Conservation (phyloP, 1,284 basidiomycete genomes). For the Porodaedalea pini region DNA sequence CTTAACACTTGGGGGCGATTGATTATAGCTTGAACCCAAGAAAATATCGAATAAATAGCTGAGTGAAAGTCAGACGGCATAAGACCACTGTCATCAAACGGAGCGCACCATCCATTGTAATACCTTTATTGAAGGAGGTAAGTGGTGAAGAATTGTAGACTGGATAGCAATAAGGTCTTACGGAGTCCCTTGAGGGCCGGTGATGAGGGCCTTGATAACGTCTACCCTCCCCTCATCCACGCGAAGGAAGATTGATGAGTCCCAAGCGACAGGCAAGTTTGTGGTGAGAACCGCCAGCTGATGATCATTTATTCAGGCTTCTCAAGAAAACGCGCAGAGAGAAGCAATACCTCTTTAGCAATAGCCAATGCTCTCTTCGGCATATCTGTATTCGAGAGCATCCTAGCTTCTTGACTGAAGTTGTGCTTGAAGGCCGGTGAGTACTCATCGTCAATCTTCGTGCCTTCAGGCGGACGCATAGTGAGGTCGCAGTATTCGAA, state of each 20-base stretch:
- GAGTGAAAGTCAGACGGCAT: slow-evolving; percentile 22
- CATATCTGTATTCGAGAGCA: slow-evolving; percentile 74
- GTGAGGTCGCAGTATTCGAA: slow-evolving; percentile 88
- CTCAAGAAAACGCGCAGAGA: background rate
- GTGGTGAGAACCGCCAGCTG: slow-evolving; percentile 88
- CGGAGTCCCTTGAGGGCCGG: slow-evolving; percentile 88
- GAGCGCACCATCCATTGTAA: slow-evolving; percentile 73
- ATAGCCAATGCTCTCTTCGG: slow-evolving; percentile 87
- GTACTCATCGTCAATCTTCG: slow-evolving; percentile 43
- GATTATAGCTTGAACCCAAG: slow-evolving; percentile 79
- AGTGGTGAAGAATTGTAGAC: too few species aligned
- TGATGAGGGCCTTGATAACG: slow-evolving; percentile 86
- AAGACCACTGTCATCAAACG: slow-evolving; percentile 13
- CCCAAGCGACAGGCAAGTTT: slow-evolving; percentile 85
- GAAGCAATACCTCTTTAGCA: slow-evolving; percentile 72
- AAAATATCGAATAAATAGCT: slow-evolving; percentile 87
- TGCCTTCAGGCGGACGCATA: slow-evolving; percentile 36
- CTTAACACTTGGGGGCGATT: slow-evolving; percentile 77
- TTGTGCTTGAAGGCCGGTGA: slow-evolving; percentile 74
- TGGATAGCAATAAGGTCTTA: slow-evolving; percentile 48
- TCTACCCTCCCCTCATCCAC: slow-evolving; percentile 87
- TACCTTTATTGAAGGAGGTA: slow-evolving; percentile 45
- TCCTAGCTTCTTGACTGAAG: slow-evolving; percentile 74
- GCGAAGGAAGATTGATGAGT: slow-evolving; percentile 84
- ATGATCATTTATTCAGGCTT: slow-evolving; percentile 15